Evolutionary conservation across 2,329 filamentous ascomycete genomes (phyloP).

Genomic region (Fusarium setosum): DNA sequence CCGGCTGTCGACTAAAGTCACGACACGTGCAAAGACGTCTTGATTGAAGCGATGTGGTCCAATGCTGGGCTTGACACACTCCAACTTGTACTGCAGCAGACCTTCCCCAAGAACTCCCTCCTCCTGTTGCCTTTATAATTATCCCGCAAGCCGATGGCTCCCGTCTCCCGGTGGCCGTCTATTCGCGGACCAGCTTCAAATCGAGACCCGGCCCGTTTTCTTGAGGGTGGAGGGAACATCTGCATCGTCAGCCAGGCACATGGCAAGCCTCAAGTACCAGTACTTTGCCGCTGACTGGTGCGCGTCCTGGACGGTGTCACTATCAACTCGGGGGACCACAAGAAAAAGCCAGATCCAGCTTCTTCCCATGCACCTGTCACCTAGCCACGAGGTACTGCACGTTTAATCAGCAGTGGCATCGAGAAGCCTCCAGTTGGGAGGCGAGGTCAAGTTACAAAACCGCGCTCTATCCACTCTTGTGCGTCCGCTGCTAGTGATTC

Average conservation of each 20-base stretch:
- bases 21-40: slow-evolving; percentile 14
- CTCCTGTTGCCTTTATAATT: slow-evolving; percentile 21
- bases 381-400: slow-evolving; percentile 19
- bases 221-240: slow-evolving; percentile 24
- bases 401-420: slow-evolving; percentile 12
- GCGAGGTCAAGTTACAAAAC: slow-evolving; percentile 19
- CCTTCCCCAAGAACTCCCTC: background rate
- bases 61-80: background rate
- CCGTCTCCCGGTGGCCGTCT: slow-evolving; percentile 18
- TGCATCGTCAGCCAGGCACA: slow-evolving; percentile 10
- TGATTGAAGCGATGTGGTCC: background rate
- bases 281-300: slow-evolving; percentile 11
- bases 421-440: slow-evolving; percentile 14
- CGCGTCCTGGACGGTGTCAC: slow-evolving; percentile 1
- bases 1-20: slow-evolving; percentile 10
- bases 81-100: background rate
- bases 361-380: slow-evolving; percentile 30
- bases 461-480: slow-evolving; percentile 25
- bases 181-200: slow-evolving; percentile 15
- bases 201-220: slow-evolving; percentile 34
- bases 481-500: slow-evolving; percentile 16
- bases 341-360: slow-evolving; percentile 15
- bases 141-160: slow-evolving; percentile 33
- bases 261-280: slow-evolving; percentile 9
- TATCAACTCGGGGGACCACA: background rate